Evolutionary conservation across 208 protist species (phyloP).

Genomic region (Crithidia brevicula): DNA sequence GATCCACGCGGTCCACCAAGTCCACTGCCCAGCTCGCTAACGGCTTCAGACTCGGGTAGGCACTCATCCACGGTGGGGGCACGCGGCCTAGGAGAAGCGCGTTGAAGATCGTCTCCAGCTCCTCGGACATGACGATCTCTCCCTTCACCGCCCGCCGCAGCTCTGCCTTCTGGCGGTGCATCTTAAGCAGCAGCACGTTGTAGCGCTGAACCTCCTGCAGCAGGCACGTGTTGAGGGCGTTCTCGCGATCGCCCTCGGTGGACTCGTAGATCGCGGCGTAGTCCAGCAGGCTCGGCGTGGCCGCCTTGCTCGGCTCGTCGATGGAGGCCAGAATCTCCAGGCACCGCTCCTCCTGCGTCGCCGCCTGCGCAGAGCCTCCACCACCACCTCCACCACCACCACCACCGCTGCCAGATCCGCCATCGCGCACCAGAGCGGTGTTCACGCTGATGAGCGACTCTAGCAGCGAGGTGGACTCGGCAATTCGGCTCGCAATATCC

Average conservation of each 20-base stretch:
- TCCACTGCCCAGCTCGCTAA: slow-evolving; percentile 97
- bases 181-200: slow-evolving; percentile 93
- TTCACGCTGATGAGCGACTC: slow-evolving; percentile 94
- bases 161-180: slow-evolving; percentile 92
- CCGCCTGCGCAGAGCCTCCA: slow-evolving; percentile 29
- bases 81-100: slow-evolving; percentile 92
- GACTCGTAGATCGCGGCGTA: slow-evolving; percentile 91
- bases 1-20: slow-evolving; percentile 93
- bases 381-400: slow-evolving; percentile 41
- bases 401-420: slow-evolving; percentile 48
- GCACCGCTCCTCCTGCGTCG: slow-evolving; percentile 84
- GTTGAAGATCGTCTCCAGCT: slow-evolving; percentile 96
- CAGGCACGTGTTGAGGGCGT: slow-evolving; percentile 96
- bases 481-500: slow-evolving; percentile 97
- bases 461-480: slow-evolving; percentile 93
- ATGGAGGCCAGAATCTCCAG: slow-evolving; percentile 89
- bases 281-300: slow-evolving; percentile 85
- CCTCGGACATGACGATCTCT: slow-evolving; percentile 97
- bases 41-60: slow-evolving; percentile 98
- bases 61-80: slow-evolving; percentile 93
- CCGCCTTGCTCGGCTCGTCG: slow-evolving; percentile 83
- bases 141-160: slow-evolving; percentile 97
- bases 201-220: slow-evolving; percentile 98
- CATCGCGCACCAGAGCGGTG: slow-evolving; percentile 72
- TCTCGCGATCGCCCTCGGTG: slow-evolving; percentile 88